Conservation (phyloP, 1,284 basidiomycete genomes). For the Singerocomus rubriflavus region DNA sequence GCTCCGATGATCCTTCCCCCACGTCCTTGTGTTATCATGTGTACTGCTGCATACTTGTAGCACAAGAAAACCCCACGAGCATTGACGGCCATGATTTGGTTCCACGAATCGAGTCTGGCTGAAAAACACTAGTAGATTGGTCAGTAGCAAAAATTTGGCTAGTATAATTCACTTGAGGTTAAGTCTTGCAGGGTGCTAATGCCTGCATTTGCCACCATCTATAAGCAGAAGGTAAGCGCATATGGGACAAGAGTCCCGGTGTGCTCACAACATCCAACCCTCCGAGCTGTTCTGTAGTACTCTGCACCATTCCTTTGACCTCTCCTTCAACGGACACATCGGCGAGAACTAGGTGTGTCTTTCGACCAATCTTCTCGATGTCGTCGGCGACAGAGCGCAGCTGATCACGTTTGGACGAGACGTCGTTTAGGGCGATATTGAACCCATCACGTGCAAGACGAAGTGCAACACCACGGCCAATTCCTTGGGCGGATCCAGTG, state of each 20-base stretch:
- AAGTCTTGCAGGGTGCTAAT: not conserved
- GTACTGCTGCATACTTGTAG: slow-evolving; percentile 33
- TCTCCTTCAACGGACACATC: slow-evolving; percentile 9
- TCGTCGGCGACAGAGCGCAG: slow-evolving; percentile 4
- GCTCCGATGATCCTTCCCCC: slow-evolving; percentile 39
- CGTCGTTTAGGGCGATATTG: slow-evolving; percentile 8
- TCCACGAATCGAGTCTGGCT: slow-evolving; percentile 22
- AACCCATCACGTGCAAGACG: slow-evolving; percentile 11
- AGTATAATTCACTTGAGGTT: not conserved
- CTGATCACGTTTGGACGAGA: slow-evolving; percentile 4
- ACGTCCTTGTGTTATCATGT: slow-evolving; percentile 35
- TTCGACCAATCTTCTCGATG: slow-evolving; percentile 7
- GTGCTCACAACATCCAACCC: slow-evolving; percentile 11
- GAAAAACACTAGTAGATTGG: not conserved
- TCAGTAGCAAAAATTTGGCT: accelerated
- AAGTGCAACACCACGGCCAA: slow-evolving; percentile 7
- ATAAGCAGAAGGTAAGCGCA: slow-evolving; percentile 5
- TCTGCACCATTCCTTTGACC: slow-evolving; percentile 9
- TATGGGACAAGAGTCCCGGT: no score
- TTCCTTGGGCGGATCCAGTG: slow-evolving; percentile 9
- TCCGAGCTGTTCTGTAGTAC: not conserved
- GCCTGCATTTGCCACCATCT: slow-evolving; percentile 19
- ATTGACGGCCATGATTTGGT: slow-evolving; percentile 27
- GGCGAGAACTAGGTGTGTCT: not conserved
- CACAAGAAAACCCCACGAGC: slow-evolving; percentile 30